Evolutionary conservation across 2,329 filamentous ascomycete genomes (phyloP), one percentile per base, ranked within the genome.

Genomic region (Xylaria sp.): DNA sequence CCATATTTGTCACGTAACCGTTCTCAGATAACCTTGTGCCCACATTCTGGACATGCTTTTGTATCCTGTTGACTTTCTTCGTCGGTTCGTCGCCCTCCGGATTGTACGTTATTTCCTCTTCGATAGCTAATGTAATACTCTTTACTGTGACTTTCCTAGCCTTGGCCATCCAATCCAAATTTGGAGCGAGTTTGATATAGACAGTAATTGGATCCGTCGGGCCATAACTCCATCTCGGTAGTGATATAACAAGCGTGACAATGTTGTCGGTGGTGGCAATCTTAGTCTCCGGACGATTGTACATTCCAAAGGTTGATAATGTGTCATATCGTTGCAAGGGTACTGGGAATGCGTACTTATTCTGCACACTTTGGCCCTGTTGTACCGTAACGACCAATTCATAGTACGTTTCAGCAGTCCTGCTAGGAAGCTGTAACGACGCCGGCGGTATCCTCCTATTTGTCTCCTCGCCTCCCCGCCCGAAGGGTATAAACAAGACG

Each of bases 81-180:
- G 92, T 92, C 33, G 94, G 94, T 79, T 98, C 96, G 78, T 98
- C 96, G 58, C 96, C 96, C 81, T 98, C 95, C 36, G 96, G 96
- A 74, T 99, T 98, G 82, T 93, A 99, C n/a, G 96, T 97, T 68
- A 98, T 97, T 79, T 98, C 95, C 81, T 99, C 96, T 78, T 98
- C 96, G 75, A 99, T 97, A 13, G 90, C 90, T 51, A 98, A 90
- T 1, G 94, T 97, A 74, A 99, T 96, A 78, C 96, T 96, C 78
- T 94, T 91, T 77, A 99, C 97, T 52, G 93, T 95, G 62, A 98
- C 94, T 78, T 93, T 93, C 79, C 91, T 93, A 57, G 95, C 94
- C 81, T 98, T 98, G 78, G 84, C 90, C 80, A 96, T 84, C 93
- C 93, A 98, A 79, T 98, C 94, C 36, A 91, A 90, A 75, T 98